Percentiles rank a stretch among this genome's conserved stretches.
Conservation (phyloP, 129 eudicot species). For the sunflower (Helianthus annuus) region DNA sequence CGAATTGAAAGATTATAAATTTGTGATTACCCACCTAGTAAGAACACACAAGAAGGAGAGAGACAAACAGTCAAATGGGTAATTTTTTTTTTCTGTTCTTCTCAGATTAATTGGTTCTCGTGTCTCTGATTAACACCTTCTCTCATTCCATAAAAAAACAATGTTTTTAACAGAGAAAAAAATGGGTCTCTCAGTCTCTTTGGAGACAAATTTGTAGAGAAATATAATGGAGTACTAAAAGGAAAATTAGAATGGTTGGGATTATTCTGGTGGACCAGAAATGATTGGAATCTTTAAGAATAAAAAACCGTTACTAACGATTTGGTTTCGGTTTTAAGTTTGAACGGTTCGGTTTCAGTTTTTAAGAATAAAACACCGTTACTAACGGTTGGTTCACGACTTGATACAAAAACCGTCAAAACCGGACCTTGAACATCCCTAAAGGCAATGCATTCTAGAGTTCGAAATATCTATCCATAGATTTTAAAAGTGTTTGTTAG, state of each 20-base stretch:
- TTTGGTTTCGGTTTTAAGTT: too few species aligned
- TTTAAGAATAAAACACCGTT: too few species aligned
- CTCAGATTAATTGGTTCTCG: slow-evolving; percentile 4
- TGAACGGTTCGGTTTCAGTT: too few species aligned
- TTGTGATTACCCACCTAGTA: slow-evolving; percentile 15
- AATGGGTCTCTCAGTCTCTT: slow-evolving; percentile 32
- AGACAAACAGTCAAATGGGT: slow-evolving; percentile 23
- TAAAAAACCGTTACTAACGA: too few species aligned
- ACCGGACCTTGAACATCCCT: too few species aligned
- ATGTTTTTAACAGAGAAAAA: too few species aligned
- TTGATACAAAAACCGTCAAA: too few species aligned
- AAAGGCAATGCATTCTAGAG: too few species aligned
- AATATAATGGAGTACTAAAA: not conserved
- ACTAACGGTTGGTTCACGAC: too few species aligned
- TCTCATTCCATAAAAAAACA: not conserved
- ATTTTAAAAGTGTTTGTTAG: too few species aligned
- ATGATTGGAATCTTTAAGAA: slow-evolving; percentile 30
- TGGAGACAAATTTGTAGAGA: slow-evolving; percentile 25
- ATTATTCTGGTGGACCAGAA: slow-evolving; percentile 40
- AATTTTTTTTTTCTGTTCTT: not conserved
- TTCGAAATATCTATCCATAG: too few species aligned
- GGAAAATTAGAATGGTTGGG: slow-evolving; percentile 6
- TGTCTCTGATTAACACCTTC: slow-evolving; percentile 11
- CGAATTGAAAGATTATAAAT: not conserved
- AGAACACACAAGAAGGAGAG: not conserved